These are phyloP conservation scores for Andrographis paniculata DNA, from an alignment of 305 asterid genomes.

Conservation along the genomic window DNA sequence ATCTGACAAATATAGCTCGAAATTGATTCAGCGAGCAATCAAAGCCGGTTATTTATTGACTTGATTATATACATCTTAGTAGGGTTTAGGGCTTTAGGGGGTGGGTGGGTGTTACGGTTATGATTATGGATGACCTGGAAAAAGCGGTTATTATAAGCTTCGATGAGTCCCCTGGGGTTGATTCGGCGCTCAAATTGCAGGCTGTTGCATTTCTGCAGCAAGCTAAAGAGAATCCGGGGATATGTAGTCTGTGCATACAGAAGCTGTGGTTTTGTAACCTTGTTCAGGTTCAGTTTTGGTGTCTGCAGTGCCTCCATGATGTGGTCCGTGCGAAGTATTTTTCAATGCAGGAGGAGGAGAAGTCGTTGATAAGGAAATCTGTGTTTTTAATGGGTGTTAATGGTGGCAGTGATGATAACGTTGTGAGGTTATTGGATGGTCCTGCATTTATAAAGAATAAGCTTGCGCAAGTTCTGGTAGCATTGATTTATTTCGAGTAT, in stretches of 20 bases:
- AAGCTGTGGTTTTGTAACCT: constrained; percentile 49
- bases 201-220: constrained; percentile 68
- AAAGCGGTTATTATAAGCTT: constrained; percentile 83
- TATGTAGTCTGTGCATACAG: constrained; percentile 74
- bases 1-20: too few relatives aligned
- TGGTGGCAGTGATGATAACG: constrained; percentile 36
- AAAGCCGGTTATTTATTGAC: too few relatives aligned
- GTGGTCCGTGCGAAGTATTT: constrained; percentile 48
- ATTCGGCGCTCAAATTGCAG: constrained; percentile 54
- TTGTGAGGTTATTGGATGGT: constrained; percentile 52
- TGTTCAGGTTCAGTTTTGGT: constrained; percentile 92
- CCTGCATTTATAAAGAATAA: constrained; percentile 82
- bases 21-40: too few relatives aligned
- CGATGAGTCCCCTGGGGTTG: constrained; percentile 70
- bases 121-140: constrained; percentile 93
- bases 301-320: constrained; percentile 81
- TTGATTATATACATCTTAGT: background rate
- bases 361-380: constrained; percentile 56
- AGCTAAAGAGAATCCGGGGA: constrained; percentile 58
- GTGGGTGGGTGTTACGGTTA: too few relatives aligned
- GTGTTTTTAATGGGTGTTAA: constrained; percentile 46
- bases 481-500: constrained; percentile 71
- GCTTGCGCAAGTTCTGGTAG: constrained; percentile 86
- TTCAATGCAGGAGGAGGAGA: constrained; percentile 62
- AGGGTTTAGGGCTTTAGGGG: constrained; percentile 34